Conservation (phyloP, 1,284 basidiomycete genomes). For the Chiua sp. region DNA sequence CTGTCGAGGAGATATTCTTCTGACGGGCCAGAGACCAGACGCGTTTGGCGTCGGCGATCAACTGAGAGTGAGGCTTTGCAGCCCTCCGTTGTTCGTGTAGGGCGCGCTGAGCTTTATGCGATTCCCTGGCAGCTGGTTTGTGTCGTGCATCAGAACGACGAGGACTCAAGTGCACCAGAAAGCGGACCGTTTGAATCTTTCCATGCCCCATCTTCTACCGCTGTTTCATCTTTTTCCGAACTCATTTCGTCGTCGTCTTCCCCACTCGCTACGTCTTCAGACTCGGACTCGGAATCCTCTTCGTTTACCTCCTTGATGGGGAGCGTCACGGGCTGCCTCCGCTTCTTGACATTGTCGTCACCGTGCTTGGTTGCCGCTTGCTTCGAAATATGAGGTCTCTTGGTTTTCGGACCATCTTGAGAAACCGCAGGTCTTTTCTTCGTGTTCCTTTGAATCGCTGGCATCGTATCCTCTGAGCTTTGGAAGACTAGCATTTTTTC, state of each 20-base stretch:
- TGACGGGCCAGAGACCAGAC: slow-evolving; percentile 84
- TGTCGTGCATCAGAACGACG: slow-evolving; percentile 7
- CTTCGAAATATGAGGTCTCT: slow-evolving; percentile 52
- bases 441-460: slow-evolving; percentile 34
- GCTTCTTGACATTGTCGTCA: slow-evolving; percentile 46
- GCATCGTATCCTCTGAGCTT: slow-evolving; percentile 20
- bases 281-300: slow-evolving; percentile 39
- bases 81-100: slow-evolving; percentile 71
- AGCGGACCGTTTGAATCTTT: slow-evolving; percentile 64
- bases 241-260: slow-evolving; percentile 23
- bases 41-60: slow-evolving; percentile 77
- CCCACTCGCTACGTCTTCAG: slow-evolving; percentile 35
- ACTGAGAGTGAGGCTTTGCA: slow-evolving; percentile 77
- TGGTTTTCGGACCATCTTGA: slow-evolving; percentile 53
- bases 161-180: neutral
- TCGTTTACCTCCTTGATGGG: slow-evolving; percentile 37
- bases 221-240: slow-evolving; percentile 23
- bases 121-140: slow-evolving; percentile 59
- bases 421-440: slow-evolving; percentile 57
- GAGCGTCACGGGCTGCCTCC: slow-evolving; percentile 59
- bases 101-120: slow-evolving; percentile 69
- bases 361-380: slow-evolving; percentile 29
- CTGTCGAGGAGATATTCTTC: slow-evolving; percentile 72
- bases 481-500: neutral
- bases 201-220: slow-evolving; percentile 17